A percentile compares a stretch with the other conserved stretches of the same genome.
Evolutionary conservation across 2,329 filamentous ascomycete species (phyloP).

Genomic region (Alternaria burnsii): DNA sequence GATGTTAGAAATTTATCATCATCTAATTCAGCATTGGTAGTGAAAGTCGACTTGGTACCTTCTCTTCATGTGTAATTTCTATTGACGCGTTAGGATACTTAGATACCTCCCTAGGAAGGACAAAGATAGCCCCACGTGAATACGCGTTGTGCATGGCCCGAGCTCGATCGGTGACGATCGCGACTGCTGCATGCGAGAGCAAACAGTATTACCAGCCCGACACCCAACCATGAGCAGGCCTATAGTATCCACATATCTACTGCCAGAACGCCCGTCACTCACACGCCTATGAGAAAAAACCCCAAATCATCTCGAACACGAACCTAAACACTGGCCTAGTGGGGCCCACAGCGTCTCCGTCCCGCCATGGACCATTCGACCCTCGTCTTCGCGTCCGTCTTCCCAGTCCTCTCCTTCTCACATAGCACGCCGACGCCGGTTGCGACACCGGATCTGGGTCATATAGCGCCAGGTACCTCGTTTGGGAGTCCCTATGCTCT

Average conservation of each 20-base stretch:
- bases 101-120: too few relatives aligned
- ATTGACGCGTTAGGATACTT: background rate
- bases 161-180: slow-evolving; percentile 16
- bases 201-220: slow-evolving; percentile 8
- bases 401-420: slow-evolving; percentile 52
- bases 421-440: slow-evolving; percentile 56
- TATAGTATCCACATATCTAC: background rate
- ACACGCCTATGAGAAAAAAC: slow-evolving; percentile 4
- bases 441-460: slow-evolving; percentile 55
- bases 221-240: background rate
- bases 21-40: background rate
- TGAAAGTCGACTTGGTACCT: background rate
- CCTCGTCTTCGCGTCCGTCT: slow-evolving; percentile 56
- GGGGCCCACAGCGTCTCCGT: slow-evolving; percentile 32
- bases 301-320: background rate
- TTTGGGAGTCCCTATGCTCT: slow-evolving; percentile 50
- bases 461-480: slow-evolving; percentile 49
- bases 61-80: background rate
- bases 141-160: slow-evolving; percentile 19
- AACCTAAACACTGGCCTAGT: slow-evolving; percentile 21
- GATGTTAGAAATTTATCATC: background rate
- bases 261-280: background rate
- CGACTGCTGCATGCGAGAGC: slow-evolving; percentile 9
- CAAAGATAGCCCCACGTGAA: slow-evolving; percentile 24
- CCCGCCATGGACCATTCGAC: slow-evolving; percentile 46